A percentile compares a stretch with the other conserved stretches of the same genome.
phyloP scores from a whole-genome alignment of 2,329 filamentous ascomycete species.

The Phaeosphaeriaceae sp. region DNA sequence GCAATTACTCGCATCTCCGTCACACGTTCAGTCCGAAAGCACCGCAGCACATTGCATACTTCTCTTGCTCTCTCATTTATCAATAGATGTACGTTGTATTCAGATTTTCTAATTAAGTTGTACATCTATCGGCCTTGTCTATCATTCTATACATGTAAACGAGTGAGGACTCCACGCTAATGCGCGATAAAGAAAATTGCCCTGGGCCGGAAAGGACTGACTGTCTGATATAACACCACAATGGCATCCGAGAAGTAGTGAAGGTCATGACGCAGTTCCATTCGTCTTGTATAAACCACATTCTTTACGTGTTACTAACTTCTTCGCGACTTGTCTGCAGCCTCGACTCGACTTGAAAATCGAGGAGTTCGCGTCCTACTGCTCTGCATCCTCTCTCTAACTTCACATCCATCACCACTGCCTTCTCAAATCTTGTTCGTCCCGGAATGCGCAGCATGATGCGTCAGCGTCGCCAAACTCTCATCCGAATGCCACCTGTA shows the following conservation, averaged over 20 bases:
- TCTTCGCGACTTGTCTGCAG: no score
- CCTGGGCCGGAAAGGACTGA: background rate
- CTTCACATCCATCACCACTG: no score
- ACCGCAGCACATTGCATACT: no score
- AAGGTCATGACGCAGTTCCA: background rate
- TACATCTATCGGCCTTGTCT: background rate
- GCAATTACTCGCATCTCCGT: no score
- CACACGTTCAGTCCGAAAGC: no score
- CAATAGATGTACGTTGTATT: background rate
- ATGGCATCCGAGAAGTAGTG: no score
- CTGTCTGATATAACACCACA: no score
- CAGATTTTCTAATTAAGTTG: no score
- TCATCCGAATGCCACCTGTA: constrained; percentile 12
- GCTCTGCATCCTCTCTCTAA: no score
- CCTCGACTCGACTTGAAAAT: no score
- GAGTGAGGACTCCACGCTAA: background rate
- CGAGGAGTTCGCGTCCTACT: no score
- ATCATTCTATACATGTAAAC: background rate
- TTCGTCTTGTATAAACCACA: background rate
- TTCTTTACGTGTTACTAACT: background rate
- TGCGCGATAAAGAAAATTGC: background rate
- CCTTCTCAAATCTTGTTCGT: background rate
- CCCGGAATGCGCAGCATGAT: background rate
- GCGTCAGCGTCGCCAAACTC: background rate
- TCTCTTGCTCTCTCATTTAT: no score